Conservation (phyloP, 108 stramenopile genomes). For the Skeletonema potamos region DNA sequence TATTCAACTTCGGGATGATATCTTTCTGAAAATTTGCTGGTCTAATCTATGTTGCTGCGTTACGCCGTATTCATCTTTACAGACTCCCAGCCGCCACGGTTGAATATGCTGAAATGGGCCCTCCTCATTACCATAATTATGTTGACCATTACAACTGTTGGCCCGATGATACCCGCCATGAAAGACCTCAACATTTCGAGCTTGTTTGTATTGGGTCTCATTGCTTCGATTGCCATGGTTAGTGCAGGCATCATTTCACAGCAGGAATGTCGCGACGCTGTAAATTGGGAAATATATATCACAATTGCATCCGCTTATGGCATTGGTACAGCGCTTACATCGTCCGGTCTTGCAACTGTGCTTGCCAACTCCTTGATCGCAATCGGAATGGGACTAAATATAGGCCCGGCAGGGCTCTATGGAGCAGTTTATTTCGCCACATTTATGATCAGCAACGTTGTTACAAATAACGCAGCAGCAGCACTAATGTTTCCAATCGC, state of each 20-base stretch:
- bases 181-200: not conserved
- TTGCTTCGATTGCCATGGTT: constrained; percentile 69
- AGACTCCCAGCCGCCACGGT: constrained; percentile 82
- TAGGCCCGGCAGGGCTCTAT: constrained; percentile 71
- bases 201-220: constrained; percentile 61
- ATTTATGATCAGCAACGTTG: constrained; percentile 75
- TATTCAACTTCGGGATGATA: too few relatives aligned
- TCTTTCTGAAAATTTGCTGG: too few relatives aligned
- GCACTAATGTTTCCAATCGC: constrained; percentile 86
- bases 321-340: constrained; percentile 75
- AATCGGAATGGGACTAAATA: constrained; percentile 54
- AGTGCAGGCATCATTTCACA: constrained; percentile 71
- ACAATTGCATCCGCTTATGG: constrained; percentile 83
- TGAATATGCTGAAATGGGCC: constrained; percentile 41
- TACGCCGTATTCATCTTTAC: not conserved
- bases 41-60: too few relatives aligned
- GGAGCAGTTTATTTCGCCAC: constrained; percentile 87
- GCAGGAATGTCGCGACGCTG: constrained; percentile 79
- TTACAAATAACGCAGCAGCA: constrained; percentile 90
- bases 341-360: constrained; percentile 74
- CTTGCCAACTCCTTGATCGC: constrained; percentile 61
- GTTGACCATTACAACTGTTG: not conserved
- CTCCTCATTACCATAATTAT: not conserved
- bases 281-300: constrained; percentile 84
- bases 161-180: not conserved